phyloP scores from a whole-genome alignment of 1,139 yeast genomes.

The Magnusiomyces suaveolens region DNA sequence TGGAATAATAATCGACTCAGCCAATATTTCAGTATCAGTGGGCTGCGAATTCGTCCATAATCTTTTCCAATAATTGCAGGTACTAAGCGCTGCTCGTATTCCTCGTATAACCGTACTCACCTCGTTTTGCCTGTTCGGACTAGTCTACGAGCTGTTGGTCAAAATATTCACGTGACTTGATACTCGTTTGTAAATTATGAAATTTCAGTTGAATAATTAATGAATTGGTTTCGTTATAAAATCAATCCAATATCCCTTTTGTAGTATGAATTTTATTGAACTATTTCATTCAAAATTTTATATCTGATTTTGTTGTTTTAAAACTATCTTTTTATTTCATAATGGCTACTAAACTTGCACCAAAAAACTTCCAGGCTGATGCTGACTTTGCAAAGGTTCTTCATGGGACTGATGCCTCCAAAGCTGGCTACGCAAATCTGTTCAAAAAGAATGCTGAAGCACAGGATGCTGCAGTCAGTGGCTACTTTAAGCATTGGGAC shows the following conservation, averaged over 20 bases:
- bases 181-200: too few relatives aligned
- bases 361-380: constrained; percentile 33
- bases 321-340: constrained; percentile 6
- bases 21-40: too few relatives aligned
- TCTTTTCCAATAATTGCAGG: too few relatives aligned
- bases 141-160: not conserved
- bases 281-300: too few relatives aligned
- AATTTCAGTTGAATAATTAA: too few relatives aligned
- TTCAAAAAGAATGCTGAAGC: constrained; percentile 70
- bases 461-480: constrained; percentile 72
- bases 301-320: not conserved
- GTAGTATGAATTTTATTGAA: not conserved
- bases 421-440: constrained; percentile 68
- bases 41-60: not conserved
- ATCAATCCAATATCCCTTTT: not conserved
- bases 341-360: constrained; percentile 31
- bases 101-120: not conserved
- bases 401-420: constrained; percentile 64
- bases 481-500: constrained; percentile 96
- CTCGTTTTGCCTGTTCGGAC: not conserved
- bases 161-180: not conserved
- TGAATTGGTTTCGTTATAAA: too few relatives aligned
- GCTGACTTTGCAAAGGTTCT: constrained; percentile 67
- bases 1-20: too few relatives aligned
- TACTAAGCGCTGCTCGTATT: not conserved